phyloP scores from a whole-genome alignment of 306 rosid species.

The Prunus dulcis region DNA sequence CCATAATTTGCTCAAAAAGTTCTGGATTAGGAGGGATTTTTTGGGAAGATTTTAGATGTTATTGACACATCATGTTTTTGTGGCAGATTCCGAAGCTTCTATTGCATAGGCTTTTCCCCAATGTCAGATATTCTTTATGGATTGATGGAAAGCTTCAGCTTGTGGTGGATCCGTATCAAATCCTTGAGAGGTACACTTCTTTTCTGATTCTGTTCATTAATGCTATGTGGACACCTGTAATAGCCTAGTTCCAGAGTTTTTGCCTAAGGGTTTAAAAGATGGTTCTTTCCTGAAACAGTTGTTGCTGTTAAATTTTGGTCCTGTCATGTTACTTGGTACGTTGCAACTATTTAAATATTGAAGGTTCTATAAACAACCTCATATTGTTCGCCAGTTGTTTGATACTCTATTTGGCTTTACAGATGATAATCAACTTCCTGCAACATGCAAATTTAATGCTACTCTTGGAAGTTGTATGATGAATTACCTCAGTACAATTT shows the following conservation, averaged over 20 bases:
- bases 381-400: not conserved
- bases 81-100: conserved; percentile 97
- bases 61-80: conserved; percentile 14
- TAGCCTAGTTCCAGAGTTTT: not conserved
- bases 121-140: conserved; percentile 84
- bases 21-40: not conserved
- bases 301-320: not conserved
- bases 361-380: not conserved
- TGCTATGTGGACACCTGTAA: conserved; percentile 4
- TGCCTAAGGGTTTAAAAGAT: not conserved
- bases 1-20: not conserved
- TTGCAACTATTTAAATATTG: not conserved
- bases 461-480: not conserved
- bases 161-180: conserved; percentile 74
- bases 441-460: not conserved
- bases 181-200: conserved; percentile 73
- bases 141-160: conserved; percentile 96
- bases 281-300: not conserved
- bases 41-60: not conserved
- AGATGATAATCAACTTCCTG: not conserved
- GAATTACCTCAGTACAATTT: not conserved
- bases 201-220: conserved; percentile 6
- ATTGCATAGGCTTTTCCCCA: conserved; percentile 91
- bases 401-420: not conserved
- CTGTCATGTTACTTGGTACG: not conserved